phyloP scores from a whole-genome alignment of 2,329 filamentous ascomycete species.

The Dothideomycetes sp. region DNA sequence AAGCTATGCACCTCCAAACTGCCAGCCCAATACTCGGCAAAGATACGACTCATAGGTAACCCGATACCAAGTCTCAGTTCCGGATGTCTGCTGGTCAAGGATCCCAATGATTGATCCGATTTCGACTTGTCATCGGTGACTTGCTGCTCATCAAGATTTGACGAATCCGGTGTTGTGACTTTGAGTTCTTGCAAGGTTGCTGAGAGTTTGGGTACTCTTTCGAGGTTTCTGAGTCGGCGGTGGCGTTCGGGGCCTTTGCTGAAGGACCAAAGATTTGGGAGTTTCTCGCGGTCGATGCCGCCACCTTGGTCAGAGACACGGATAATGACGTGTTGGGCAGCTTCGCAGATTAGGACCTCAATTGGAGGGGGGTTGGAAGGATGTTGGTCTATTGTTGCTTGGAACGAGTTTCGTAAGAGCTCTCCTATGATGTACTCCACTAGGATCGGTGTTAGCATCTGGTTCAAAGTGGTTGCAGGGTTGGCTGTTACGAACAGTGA shows the following conservation, averaged over 20 bases:
- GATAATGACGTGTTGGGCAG: constrained; percentile 89
- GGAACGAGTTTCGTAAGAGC: constrained; percentile 86
- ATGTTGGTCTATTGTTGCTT: constrained; percentile 67
- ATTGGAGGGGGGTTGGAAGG: constrained; percentile 74
- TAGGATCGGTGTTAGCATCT: constrained; percentile 40
- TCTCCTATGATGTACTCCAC: constrained; percentile 95
- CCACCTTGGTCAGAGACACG: constrained; percentile 92
- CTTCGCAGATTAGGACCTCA: constrained; percentile 89
- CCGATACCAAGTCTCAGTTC: constrained; percentile 87
- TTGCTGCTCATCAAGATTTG: constrained; percentile 1
- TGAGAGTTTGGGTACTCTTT: constrained; percentile 79
- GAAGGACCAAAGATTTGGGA: constrained; percentile 94
- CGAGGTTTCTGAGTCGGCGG: constrained; percentile 72
- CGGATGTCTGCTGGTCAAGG: constrained; percentile 72
- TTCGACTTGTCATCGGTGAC: constrained; percentile 12
- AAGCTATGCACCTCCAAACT: constrained; percentile 83
- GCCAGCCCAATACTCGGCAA: constrained; percentile 97
- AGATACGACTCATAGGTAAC: constrained; percentile 83
- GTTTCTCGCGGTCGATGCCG: constrained; percentile 73
- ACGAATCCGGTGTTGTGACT: constrained; percentile 21
- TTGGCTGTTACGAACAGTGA: constrained; percentile 15
- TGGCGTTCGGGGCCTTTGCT: constrained; percentile 79
- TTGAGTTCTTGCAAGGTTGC: constrained; percentile 85
- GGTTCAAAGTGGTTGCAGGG: background rate
- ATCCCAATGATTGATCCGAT: constrained; percentile 62